phyloP scores from a whole-genome alignment of 306 rosid genomes.

The Senna tora region DNA sequence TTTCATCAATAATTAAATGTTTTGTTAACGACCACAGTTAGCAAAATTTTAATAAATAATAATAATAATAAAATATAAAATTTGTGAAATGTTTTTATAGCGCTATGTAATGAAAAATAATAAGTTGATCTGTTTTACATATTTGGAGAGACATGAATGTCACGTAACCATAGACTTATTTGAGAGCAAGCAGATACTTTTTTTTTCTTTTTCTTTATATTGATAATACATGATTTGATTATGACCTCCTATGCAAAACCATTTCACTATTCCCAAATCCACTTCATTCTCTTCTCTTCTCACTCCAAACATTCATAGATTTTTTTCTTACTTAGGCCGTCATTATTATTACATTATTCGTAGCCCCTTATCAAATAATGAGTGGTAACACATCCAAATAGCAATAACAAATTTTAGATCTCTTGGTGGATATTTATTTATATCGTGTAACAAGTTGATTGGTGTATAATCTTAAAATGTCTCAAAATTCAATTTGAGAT shows the following conservation, averaged over 20 bases:
- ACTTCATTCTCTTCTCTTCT: not conserved
- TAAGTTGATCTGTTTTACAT: constrained; percentile 9
- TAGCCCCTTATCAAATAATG: not conserved
- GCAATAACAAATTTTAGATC: not conserved
- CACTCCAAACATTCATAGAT: not conserved
- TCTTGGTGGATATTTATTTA: not conserved
- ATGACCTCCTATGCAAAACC: too few species aligned
- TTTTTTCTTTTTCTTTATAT: too few species aligned
- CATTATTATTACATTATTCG: not conserved
- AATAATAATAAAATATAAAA: not conserved
- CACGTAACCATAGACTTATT: constrained; percentile 49
- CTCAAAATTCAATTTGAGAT: not conserved
- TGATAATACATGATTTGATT: too few species aligned
- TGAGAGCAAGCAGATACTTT: too few species aligned
- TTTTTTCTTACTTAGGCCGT: not conserved
- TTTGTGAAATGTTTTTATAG: constrained; percentile 23
- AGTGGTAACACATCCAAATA: not conserved
- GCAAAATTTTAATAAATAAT: too few species aligned
- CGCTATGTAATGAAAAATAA: constrained; percentile 34
- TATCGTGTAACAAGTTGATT: not conserved
- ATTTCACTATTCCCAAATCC: not conserved
- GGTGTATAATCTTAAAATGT: not conserved
- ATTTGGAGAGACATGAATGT: constrained; percentile 40
- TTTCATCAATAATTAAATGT: too few species aligned
- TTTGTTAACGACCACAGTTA: too few species aligned